A percentile compares a stretch with the other conserved stretches of the same genome.
These are phyloP conservation scores for Crithidia thermophila DNA, from an alignment of 208 protist genomes.

Conservation along the genomic window DNA sequence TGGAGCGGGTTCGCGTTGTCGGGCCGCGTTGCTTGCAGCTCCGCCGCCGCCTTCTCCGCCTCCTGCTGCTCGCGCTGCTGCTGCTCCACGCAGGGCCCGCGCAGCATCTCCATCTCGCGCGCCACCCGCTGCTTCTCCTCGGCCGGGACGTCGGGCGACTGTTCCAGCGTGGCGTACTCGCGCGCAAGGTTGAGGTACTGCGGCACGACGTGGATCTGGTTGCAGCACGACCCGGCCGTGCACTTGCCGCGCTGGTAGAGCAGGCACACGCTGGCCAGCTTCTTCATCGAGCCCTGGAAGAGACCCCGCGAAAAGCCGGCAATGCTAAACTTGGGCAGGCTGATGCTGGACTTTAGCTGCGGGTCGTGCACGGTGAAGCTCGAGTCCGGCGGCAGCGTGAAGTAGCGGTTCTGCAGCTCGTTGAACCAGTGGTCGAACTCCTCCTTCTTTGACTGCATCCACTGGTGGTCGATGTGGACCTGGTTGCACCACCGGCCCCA, in stretches of 20 bases:
- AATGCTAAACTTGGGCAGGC: conserved; percentile 74
- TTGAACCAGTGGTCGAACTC: conserved; percentile 81
- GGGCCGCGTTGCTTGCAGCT: background rate
- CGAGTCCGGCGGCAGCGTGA: conserved; percentile 47
- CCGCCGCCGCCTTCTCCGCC: conserved; percentile 17
- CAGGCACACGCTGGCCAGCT: conserved; percentile 82
- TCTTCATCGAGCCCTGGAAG: conserved; percentile 77
- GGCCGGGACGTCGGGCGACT: conserved; percentile 6
- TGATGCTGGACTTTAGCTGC: conserved; percentile 58
- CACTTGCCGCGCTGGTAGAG: conserved; percentile 83
- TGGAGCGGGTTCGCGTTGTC: background rate
- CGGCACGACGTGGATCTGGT: conserved; percentile 84
- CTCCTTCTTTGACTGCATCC: conserved; percentile 75
- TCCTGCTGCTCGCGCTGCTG: conserved; percentile 30
- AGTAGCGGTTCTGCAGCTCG: conserved; percentile 59
- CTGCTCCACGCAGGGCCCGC: conserved; percentile 26
- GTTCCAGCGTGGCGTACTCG: conserved; percentile 13
- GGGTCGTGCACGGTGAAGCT: conserved; percentile 82
- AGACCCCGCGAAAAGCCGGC: conserved; percentile 76
- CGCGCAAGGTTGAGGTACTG: conserved; percentile 54
- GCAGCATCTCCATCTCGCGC: conserved; percentile 38
- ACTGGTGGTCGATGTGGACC: conserved; percentile 72
- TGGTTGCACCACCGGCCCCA: conserved; percentile 91
- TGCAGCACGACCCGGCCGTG: conserved; percentile 81
- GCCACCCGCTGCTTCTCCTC: conserved; percentile 12